Conservation (phyloP, 2,329 filamentous ascomycete species). For the Coniochaeta sp. region DNA sequence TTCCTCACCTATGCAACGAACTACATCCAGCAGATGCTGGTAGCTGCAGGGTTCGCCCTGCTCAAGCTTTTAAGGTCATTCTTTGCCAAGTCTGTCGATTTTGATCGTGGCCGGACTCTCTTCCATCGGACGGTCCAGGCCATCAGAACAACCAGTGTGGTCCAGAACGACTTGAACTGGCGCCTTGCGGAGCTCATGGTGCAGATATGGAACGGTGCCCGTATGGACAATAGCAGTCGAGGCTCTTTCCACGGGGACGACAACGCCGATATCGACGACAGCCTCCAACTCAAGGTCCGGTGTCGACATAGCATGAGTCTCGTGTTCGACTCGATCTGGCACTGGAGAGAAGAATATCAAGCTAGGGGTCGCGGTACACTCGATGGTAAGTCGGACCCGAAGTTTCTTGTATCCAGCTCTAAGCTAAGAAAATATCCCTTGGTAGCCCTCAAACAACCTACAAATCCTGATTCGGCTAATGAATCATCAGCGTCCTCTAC, state of each 20-base stretch:
- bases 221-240: constrained; percentile 40
- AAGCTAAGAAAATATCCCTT: constrained; percentile 23
- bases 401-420: constrained; percentile 16
- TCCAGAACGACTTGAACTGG: constrained; percentile 72
- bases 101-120: constrained; percentile 56
- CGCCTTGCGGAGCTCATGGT: constrained; percentile 78
- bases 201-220: constrained; percentile 74
- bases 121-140: constrained; percentile 65
- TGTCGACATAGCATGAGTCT: constrained; percentile 80
- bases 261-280: constrained; percentile 53
- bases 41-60: constrained; percentile 71
- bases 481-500: constrained; percentile 65
- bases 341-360: constrained; percentile 75
- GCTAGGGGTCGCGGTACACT: constrained; percentile 61
- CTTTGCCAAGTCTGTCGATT: constrained; percentile 66
- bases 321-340: constrained; percentile 78
- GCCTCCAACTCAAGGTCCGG: constrained; percentile 71
- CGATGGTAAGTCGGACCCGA: constrained; percentile 49
- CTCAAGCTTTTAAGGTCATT: constrained; percentile 73
- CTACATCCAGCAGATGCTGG: constrained; percentile 78
- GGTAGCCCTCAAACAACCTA: constrained; percentile 74
- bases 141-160: constrained; percentile 65
- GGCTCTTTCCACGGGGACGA: constrained; percentile 36
- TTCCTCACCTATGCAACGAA: constrained; percentile 62
- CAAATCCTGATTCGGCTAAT: constrained; percentile 71